A percentile compares a stretch with the other conserved stretches of the same genome.
These are phyloP conservation scores for Boletus eberwhitei DNA, from an alignment of 768 basidiomycete species.

Conservation along the genomic window DNA sequence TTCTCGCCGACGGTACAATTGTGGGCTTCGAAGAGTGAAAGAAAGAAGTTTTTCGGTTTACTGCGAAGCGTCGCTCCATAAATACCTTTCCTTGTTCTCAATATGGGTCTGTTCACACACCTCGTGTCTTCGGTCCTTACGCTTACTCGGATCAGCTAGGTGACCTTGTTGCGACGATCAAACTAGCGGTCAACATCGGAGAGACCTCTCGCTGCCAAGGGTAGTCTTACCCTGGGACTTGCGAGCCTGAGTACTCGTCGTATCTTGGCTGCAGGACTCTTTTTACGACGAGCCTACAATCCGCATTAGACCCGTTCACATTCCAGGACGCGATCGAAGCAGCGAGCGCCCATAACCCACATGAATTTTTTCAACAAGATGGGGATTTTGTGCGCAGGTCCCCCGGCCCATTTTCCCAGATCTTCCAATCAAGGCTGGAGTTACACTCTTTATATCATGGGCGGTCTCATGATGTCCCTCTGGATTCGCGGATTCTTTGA, in stretches of 20 bases:
- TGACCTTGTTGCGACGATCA: background rate
- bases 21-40: no score
- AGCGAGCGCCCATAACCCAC: background rate
- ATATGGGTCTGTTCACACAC: no score
- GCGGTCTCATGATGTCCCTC: conserved; percentile 62
- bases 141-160: background rate
- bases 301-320: background rate
- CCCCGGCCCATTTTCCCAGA: conserved; percentile 19
- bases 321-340: background rate
- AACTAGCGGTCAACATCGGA: no score
- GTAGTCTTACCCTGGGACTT: background rate
- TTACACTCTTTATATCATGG: conserved; percentile 51
- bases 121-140: background rate
- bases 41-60: no score
- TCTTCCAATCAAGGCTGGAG: conserved; percentile 72
- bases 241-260: no score
- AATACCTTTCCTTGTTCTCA: no score
- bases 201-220: no score
- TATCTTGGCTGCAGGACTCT: no score
- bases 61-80: no score
- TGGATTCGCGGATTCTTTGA: conserved; percentile 62
- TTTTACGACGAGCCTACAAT: background rate
- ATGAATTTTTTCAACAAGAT: background rate
- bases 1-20: no score
- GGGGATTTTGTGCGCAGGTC: no score